phyloP scores from a whole-genome alignment of 192 early-diverging fungal genomes.

The Podila minutissima region DNA sequence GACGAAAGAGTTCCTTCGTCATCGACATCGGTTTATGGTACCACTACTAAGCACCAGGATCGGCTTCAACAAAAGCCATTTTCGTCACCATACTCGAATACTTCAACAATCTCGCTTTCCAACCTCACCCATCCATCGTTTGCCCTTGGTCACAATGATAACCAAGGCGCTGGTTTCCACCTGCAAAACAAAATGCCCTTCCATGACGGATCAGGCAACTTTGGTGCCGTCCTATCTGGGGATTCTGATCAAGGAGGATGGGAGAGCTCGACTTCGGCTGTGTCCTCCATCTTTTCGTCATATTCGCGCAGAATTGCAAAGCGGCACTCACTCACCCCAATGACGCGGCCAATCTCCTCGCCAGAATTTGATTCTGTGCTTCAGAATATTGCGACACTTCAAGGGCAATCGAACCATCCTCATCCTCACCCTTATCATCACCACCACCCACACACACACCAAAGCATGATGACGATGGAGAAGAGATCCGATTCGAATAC shows the following conservation, averaged over 20 bases:
- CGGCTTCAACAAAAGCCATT: not conserved
- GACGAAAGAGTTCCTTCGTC: not conserved
- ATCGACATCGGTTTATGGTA: not conserved
- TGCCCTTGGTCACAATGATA: not conserved
- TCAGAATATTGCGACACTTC: constrained; percentile 15
- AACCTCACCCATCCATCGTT: constrained; percentile 3
- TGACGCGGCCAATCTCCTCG: constrained; percentile 1
- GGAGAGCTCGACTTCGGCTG: constrained; percentile 16
- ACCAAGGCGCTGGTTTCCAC: not conserved
- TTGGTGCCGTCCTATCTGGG: not conserved
- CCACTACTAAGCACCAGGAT: not conserved
- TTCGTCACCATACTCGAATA: not conserved
- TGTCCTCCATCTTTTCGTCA: not conserved
- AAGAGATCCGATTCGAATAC: too few relatives aligned
- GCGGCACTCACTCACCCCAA: not conserved
- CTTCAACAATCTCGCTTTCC: not conserved
- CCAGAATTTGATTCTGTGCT: constrained; percentile 14
- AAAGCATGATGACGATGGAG: not conserved
- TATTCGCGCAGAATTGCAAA: not conserved
- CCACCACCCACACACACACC: not conserved
- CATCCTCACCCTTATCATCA: not conserved
- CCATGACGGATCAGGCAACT: constrained; percentile 43
- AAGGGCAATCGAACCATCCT: not conserved
- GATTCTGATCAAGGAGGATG: constrained; percentile 23
- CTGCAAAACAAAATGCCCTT: constrained; percentile 29